phyloP scores from a whole-genome alignment of 495 filamentous ascomycete genomes.

The Xylaria palmicola region DNA sequence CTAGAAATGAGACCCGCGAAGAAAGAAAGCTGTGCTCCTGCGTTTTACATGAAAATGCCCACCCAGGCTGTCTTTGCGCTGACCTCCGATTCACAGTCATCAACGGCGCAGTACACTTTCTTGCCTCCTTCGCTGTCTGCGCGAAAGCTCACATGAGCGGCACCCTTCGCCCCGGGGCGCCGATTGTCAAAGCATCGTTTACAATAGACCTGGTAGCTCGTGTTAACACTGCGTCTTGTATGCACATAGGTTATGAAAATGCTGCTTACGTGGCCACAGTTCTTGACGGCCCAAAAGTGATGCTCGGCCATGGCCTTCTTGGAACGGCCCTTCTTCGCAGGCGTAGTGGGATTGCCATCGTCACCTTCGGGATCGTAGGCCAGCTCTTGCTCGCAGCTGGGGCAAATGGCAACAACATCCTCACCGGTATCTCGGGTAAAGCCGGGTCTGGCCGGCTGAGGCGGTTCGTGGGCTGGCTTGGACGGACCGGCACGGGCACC shows the following conservation, averaged over 20 bases:
- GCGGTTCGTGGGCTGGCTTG: slow-evolving; percentile 36
- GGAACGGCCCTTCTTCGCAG: slow-evolving; percentile 37
- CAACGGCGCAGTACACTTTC: slow-evolving; percentile 41
- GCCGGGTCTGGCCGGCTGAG: slow-evolving; percentile 34
- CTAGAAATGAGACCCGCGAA: too few species aligned
- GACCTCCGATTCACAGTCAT: slow-evolving; percentile 42
- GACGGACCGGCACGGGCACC: slow-evolving; percentile 9
- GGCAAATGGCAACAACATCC: slow-evolving; percentile 42
- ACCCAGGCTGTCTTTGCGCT: slow-evolving; percentile 41
- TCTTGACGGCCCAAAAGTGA: slow-evolving; percentile 51
- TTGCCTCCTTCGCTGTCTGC: slow-evolving; percentile 19
- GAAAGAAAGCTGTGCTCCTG: too few species aligned
- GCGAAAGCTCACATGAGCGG: slow-evolving; percentile 23
- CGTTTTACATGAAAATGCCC: slow-evolving; percentile 40
- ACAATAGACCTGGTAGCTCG: slow-evolving; percentile 44
- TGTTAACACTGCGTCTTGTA: background rate
- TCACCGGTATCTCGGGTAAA: slow-evolving; percentile 44
- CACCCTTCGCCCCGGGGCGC: slow-evolving; percentile 20
- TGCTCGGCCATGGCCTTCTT: slow-evolving; percentile 47
- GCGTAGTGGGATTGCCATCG: slow-evolving; percentile 20
- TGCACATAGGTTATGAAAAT: background rate
- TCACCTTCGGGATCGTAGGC: slow-evolving; percentile 42
- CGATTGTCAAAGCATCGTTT: slow-evolving; percentile 44
- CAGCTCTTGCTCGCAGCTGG: slow-evolving; percentile 47
- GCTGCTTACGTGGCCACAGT: slow-evolving; percentile 47